phyloP scores from a whole-genome alignment of 805 yeast genomes.

The Kodamaea sagamina region DNA sequence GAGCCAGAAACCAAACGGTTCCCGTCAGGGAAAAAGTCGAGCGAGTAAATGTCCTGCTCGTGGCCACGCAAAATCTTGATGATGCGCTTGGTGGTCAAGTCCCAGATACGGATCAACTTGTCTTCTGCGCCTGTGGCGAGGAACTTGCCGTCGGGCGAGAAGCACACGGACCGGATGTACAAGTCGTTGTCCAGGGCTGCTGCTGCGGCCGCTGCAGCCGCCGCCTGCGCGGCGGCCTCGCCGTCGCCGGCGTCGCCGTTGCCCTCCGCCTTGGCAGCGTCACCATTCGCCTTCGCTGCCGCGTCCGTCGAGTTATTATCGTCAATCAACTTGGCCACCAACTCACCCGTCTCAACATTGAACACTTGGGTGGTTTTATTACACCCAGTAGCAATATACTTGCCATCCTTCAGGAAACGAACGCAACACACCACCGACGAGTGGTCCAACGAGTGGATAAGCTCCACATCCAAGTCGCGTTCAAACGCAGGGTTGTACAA shows the following conservation, averaged over 20 bases:
- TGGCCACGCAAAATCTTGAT: conserved; percentile 89
- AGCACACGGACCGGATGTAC: conserved; percentile 93
- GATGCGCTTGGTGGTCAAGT: conserved; percentile 78
- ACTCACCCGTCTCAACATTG: conserved; percentile 87
- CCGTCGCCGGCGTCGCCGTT: conserved; percentile 21
- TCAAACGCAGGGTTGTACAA: conserved; percentile 83
- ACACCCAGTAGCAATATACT: conserved; percentile 94
- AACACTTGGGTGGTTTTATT: conserved; percentile 94
- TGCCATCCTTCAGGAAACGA: conserved; percentile 87
- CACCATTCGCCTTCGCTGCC: conserved; percentile 28
- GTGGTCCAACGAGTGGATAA: conserved; percentile 89
- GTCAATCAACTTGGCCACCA: conserved; percentile 83
- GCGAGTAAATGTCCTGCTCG: conserved; percentile 95
- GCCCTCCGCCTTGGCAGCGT: conserved; percentile 21
- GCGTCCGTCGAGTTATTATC: conserved; percentile 53
- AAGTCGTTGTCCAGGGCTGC: conserved; percentile 73
- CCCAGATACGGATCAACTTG: conserved; percentile 93
- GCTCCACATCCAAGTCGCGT: conserved; percentile 72
- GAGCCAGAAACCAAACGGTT: conserved; percentile 91
- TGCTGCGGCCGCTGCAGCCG: conserved; percentile 36
- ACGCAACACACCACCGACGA: conserved; percentile 96
- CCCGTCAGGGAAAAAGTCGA: conserved; percentile 94
- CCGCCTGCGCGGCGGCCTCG: conserved; percentile 22
- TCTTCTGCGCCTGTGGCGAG: conserved; percentile 95
- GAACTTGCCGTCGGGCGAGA: conserved; percentile 89